Conservation (phyloP, 2,329 filamentous ascomycete genomes). For the Ophiobolus disseminans region DNA sequence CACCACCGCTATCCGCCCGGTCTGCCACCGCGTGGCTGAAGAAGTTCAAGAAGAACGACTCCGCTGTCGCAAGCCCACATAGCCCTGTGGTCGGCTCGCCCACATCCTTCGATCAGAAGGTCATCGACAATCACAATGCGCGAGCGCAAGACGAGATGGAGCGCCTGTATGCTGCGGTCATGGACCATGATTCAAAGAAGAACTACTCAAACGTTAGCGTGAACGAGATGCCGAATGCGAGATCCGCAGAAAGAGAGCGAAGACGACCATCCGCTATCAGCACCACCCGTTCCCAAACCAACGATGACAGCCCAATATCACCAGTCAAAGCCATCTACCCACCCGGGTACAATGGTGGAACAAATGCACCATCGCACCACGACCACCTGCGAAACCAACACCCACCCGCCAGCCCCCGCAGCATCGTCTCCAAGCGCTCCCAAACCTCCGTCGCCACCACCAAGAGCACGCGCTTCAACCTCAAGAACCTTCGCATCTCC, state of each 20-base stretch:
- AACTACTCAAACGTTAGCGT: slow-evolving; percentile 38
- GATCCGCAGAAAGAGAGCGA: slow-evolving; percentile 17
- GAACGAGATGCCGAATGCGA: slow-evolving; percentile 23
- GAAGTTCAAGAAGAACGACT: slow-evolving; percentile 43
- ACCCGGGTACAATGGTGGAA: slow-evolving; percentile 44
- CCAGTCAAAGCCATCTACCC: slow-evolving; percentile 59
- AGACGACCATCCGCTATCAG: slow-evolving; percentile 40
- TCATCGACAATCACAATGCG: slow-evolving; percentile 76
- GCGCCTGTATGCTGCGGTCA: slow-evolving; percentile 87
- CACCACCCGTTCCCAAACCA: slow-evolving; percentile 27
- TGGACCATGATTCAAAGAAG: slow-evolving; percentile 78
- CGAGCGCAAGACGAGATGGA: slow-evolving; percentile 85
- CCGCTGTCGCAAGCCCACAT: slow-evolving; percentile 31
- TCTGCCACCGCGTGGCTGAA: slow-evolving; percentile 43
- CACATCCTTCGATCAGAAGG: slow-evolving; percentile 75
- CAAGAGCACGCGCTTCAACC: slow-evolving; percentile 49
- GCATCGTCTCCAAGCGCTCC: slow-evolving; percentile 45
- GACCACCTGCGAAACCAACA: slow-evolving; percentile 21
- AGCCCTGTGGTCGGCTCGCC: slow-evolving; percentile 63
- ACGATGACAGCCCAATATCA: slow-evolving; percentile 45
- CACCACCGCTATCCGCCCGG: slow-evolving; percentile 37
- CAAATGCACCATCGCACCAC: slow-evolving; percentile 31
- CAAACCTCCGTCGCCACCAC: slow-evolving; percentile 48
- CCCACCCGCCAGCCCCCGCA: slow-evolving; percentile 41
- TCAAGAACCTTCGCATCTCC: slow-evolving; percentile 66